These are phyloP conservation scores for Naganishia liquefaciens DNA, from an alignment of 1,284 basidiomycete species.

Conservation along the genomic window DNA sequence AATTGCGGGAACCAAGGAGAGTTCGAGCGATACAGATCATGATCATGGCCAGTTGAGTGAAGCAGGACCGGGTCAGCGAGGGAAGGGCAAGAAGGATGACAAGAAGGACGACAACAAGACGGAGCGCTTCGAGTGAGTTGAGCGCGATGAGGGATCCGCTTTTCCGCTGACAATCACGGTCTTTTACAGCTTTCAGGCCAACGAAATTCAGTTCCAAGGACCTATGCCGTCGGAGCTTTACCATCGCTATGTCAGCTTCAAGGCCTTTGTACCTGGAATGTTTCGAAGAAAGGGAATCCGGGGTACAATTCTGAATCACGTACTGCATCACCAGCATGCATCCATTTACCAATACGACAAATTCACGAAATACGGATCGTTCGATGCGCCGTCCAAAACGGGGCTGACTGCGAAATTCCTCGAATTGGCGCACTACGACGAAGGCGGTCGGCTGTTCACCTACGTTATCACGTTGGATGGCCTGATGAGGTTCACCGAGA, in stretches of 20 bases:
- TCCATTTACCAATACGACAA: conserved; percentile 57
- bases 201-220: conserved; percentile 57
- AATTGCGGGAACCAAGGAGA: conserved; percentile 43
- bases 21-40: conserved; percentile 37
- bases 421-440: conserved; percentile 56
- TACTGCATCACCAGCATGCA: conserved; percentile 57
- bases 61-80: neutral
- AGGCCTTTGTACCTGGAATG: conserved; percentile 56
- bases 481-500: conserved; percentile 59
- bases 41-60: conserved; percentile 32
- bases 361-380: conserved; percentile 53
- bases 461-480: conserved; percentile 59
- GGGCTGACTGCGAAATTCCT: conserved; percentile 55
- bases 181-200: conserved; percentile 56
- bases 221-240: conserved; percentile 57
- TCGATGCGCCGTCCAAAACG: conserved; percentile 40
- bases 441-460: conserved; percentile 56
- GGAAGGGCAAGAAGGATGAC: neutral
- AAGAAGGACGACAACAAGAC: conserved; percentile 8
- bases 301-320: conserved; percentile 54
- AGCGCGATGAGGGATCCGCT: neutral
- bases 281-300: conserved; percentile 54
- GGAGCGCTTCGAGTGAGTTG: conserved; percentile 27
- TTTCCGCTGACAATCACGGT: neutral
- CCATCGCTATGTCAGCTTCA: conserved; percentile 58